Base-by-base conservation (phyloP, 805 yeast genomes). In the Sungouiozyma ichnusensis region DNA sequence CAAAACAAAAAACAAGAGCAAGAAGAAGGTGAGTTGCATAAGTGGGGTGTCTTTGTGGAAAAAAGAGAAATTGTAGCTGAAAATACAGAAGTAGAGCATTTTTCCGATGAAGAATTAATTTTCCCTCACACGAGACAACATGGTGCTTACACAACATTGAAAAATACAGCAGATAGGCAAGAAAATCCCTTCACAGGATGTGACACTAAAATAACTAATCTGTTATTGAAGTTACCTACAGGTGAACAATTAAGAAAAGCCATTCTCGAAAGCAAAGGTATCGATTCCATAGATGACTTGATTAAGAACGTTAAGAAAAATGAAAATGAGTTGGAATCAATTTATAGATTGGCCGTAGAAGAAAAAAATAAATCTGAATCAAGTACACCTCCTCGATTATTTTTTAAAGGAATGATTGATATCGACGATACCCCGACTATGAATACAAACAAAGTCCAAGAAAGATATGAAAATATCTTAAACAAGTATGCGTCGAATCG, bases 11-110 rank as follows among this genome's bases (percentile, higher is more conserved):
- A 76, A 58, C 85, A 83, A 60, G 95, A 86, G 57, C 79, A 79
- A 46, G 97, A 87, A 58, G 97, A 87, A 66, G 97, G 96, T 52
- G 94, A 84, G 55, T 72, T 86, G 48, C 95, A 85, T 60, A 78
- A 82, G 63, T 78, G 86, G 79, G 94, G 94, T 16, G 76, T 78
- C 54, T 84, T 77, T 53, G 79, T 85, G 49, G 83, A 79, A 56
- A 85, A 77, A 54, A 76, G 80, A 46, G 52, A 62, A 15, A 15
- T n/a, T 17, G 20, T 18, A 4, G 16, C 36, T 2, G 17, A 4
- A 13, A 34, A 34, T 16, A 8, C 36, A 4, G 13, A 16, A 29
- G 34, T 33, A 18, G 31, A 32, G 19, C 19, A 13, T 17, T 18
- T n/a, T 7, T n/a, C 18, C 16, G n/a, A 27, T 29, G 34, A 29